Base-by-base conservation (phyloP, 768 basidiomycete species). In the Tylopilus cervinicoccineus region DNA sequence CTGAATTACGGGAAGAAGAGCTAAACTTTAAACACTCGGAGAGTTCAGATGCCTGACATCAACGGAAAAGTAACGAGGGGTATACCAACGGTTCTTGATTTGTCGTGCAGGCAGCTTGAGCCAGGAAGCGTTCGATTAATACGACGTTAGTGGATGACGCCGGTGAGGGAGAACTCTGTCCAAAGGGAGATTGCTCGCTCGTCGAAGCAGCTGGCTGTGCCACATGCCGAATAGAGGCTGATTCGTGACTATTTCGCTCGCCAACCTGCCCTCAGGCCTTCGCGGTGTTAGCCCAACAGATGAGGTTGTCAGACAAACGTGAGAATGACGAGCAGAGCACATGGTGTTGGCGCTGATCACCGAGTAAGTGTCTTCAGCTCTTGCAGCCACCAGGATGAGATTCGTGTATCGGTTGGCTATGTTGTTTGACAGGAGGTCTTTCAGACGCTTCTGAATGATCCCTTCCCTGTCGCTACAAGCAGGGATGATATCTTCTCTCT, bases 401-500 rank as follows among this genome's bases (percentile, higher is more conserved):
- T 45, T 31, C 26, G 8, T 42, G 64, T 67, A 64, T 65, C 60
- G 38, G 16, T 47, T 43, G 34, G 46, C 41, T 14, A 10, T 42
- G 19, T 45, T n/a, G 26, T 39, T 45, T 41, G 65, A 67, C 54
- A 37, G 59, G 47, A 55, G 66, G 66, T 61, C 63, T 20, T 37
- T 12, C 4, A 33, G 63, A 52, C 57, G 67, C 63, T 65, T 34
- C 59, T 55, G 53, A 34, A 53, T 63, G 66, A 67, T 56, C 24
- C 23, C n/a, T 19, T 56, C 47, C 53, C 56, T 19, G 57, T 55
- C 46, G 2, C 14, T 9, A 6, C 12, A n/a, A 48, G 45, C 53
- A 26, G 57, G 58, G 56, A 54, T 12, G 5, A 6, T 47, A 67
- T 67, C 66, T 67, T 67, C 66, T 67, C 67, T 69, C 67, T 69